Evolutionary conservation across 257 asterid genomes (phyloP).

Genomic region (Forsythia viridissima): DNA sequence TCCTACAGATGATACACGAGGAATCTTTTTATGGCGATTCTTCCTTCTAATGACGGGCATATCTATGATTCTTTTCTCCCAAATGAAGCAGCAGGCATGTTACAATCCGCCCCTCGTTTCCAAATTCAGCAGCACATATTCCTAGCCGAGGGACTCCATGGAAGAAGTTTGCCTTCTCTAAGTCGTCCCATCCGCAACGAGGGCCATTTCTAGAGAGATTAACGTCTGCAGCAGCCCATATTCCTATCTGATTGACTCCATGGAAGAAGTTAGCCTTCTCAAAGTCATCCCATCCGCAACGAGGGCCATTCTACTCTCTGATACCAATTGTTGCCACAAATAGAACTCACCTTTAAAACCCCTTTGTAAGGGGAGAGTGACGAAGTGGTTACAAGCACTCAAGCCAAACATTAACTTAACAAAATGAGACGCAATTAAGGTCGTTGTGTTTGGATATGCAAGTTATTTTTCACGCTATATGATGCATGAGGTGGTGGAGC

Average conservation of each 20-base stretch:
- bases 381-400: not conserved
- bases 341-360: not conserved
- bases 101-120: not conserved
- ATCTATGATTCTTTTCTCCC: too few species aligned
- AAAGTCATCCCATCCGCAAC: too few species aligned
- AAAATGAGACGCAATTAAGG: not conserved
- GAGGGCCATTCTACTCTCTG: not conserved
- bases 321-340: not conserved
- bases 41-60: too few species aligned
- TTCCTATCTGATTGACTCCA: not conserved
- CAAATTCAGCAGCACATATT: not conserved
- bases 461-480: not conserved
- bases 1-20: too few species aligned
- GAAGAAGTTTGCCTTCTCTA: too few species aligned
- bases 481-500: not conserved
- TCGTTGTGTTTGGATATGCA: not conserved
- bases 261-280: too few species aligned
- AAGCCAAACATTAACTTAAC: not conserved
- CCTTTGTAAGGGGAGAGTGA: not conserved
- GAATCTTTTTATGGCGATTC: too few species aligned
- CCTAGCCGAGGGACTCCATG: not conserved
- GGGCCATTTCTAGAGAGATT: not conserved
- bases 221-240: not conserved
- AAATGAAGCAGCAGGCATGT: too few species aligned
- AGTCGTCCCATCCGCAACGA: not conserved